These are phyloP conservation scores for Polyporus tsugae DNA, from an alignment of 1,284 basidiomycete genomes.

Conservation along the genomic window DNA sequence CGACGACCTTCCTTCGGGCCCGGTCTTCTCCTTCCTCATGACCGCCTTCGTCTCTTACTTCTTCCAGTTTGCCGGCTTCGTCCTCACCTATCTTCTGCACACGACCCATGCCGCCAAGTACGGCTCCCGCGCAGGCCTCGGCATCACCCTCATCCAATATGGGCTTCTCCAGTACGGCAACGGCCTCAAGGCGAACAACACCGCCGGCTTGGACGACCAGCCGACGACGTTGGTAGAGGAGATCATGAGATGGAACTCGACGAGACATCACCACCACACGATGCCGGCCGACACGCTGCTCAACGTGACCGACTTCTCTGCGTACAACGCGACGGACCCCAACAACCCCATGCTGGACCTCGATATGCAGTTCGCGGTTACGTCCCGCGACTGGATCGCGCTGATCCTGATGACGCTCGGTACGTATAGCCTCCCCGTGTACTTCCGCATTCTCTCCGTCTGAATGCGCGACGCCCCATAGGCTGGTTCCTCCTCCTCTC, in stretches of 20 bases:
- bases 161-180: conserved; percentile 57
- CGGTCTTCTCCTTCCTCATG: conserved; percentile 74
- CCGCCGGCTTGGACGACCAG: background rate
- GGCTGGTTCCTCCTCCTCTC: conserved; percentile 92
- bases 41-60: conserved; percentile 91
- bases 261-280: conserved; percentile 1
- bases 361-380: conserved; percentile 38
- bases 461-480: conserved; percentile 32
- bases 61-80: conserved; percentile 97
- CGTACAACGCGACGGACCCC: conserved; percentile 29
- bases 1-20: conserved; percentile 78
- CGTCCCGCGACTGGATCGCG: conserved; percentile 82
- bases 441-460: background rate
- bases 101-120: conserved; percentile 96
- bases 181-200: conserved; percentile 13
- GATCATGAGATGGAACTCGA: conserved; percentile 17
- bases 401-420: conserved; percentile 92
- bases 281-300: conserved; percentile 10
- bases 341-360: conserved; percentile 24
- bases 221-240: conserved; percentile 20
- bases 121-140: conserved; percentile 94
- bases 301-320: conserved; percentile 10
- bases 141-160: conserved; percentile 93
- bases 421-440: conserved; percentile 42
- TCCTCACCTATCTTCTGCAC: conserved; percentile 92